These are phyloP conservation scores for Gymnopus androsaceus DNA, from an alignment of 1,284 basidiomycete genomes.

Conservation along the genomic window DNA sequence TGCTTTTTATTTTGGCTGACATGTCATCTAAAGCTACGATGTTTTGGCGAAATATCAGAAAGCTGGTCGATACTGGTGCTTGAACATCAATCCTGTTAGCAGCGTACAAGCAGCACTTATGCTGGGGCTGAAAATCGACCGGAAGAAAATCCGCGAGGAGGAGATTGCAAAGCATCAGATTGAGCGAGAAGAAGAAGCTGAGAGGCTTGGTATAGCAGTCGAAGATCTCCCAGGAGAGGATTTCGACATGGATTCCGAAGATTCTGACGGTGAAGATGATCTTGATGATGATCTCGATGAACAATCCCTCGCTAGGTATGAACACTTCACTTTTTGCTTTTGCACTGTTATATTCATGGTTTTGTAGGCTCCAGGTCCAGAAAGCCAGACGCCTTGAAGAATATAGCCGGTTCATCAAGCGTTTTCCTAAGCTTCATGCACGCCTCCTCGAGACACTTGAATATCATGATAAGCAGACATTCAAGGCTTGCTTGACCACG, in stretches of 20 bases:
- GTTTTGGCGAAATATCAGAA: background rate
- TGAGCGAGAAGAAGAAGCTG: background rate
- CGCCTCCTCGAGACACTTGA: background rate
- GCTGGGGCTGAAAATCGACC: background rate
- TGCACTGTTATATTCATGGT: background rate
- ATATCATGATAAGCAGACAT: background rate
- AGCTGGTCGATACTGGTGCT: background rate
- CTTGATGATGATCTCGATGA: background rate
- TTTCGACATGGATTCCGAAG: background rate
- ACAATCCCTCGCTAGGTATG: background rate
- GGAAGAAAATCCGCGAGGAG: background rate
- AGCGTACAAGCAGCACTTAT: background rate
- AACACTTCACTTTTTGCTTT: background rate
- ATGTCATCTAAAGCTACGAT: background rate
- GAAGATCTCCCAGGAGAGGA: background rate
- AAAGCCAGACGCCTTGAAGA: background rate
- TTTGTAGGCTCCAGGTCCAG: background rate
- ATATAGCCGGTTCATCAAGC: background rate
- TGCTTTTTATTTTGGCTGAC: background rate
- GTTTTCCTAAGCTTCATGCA: background rate
- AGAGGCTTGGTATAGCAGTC: background rate
- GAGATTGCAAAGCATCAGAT: background rate
- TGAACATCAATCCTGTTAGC: background rate
- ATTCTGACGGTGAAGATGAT: background rate
- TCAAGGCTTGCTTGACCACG: background rate